Base-by-base conservation (phyloP, 106 monocot species). In the Allium sativum region DNA sequence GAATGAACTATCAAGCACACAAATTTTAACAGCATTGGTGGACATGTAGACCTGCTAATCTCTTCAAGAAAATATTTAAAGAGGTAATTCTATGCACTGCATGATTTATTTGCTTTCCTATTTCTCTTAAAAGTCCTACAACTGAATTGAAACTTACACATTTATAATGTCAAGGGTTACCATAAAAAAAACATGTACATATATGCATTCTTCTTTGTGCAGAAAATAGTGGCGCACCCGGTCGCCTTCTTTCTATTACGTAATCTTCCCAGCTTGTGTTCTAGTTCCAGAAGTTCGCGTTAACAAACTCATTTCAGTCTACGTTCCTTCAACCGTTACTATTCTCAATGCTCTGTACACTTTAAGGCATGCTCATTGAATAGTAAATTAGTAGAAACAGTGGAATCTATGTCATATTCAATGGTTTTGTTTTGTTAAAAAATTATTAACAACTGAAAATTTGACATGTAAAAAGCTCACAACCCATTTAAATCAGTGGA, bases 241-340 rank as follows among this genome's bases (percentile, higher is more conserved):
- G 83, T 92, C 47, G 87, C 91, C 67, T 92, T 92, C 69, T 60
- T 84, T 87, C 66, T 92, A 87, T 69, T 87, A 83, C 21, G 53
- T 92, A 6, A 73, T 92, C 50, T 76, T 92, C 19, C 86, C 91
- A 7, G 7, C 76, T 0, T 64, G 86, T 1, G 65, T 72, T 9
- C 61, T 92, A 10, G 58, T 92, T 17, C 91, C 91, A 7, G 83
- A 92, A 74, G 73, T 92, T 13, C 22, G 21, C 45, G 61, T 92
- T 21, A 83, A 86, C 21, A 62, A 68, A 8, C 81, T 86, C 86
- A 86, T 86, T 14, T 74, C 83, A 11, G 50, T 87, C 47, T 83
- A 86, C 52, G 78, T 92, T 44, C 91, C 91, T 12, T 73, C 78
- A 9, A 54, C 69, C n/a, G 83, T 92, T 50, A 92, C 86, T 53